These are phyloP conservation scores for Quambalaria eucalypti DNA, from an alignment of 1,284 basidiomycete species.

Conservation along the genomic window DNA sequence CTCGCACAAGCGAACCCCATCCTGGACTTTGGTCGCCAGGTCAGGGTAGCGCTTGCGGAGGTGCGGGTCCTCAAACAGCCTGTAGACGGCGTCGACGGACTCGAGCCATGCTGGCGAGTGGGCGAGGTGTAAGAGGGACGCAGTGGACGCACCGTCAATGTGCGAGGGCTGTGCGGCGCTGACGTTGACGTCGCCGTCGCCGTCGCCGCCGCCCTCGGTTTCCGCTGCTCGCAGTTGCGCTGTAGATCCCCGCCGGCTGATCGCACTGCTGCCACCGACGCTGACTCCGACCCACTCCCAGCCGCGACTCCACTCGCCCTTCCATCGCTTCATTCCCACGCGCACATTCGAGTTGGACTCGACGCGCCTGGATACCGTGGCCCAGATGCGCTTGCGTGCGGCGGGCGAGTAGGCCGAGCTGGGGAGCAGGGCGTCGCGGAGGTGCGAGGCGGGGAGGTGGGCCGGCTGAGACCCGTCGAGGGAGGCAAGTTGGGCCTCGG, in stretches of 20 bases:
- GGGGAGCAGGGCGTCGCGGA: background rate
- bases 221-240: no score
- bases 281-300: constrained; percentile 1
- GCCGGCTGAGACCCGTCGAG: background rate
- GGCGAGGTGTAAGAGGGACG: no score
- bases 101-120: no score
- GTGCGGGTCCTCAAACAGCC: constrained; percentile 23
- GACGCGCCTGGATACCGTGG: background rate
- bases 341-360: background rate
- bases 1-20: constrained; percentile 29
- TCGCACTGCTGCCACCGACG: no score
- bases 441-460: background rate
- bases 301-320: background rate
- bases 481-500: background rate
- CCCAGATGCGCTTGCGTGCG: background rate
- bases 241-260: no score
- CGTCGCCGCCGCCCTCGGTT: no score
- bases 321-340: background rate
- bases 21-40: constrained; percentile 19
- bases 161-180: no score
- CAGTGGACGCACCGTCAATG: no score
- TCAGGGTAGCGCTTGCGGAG: constrained; percentile 12
- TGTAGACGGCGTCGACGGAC: constrained; percentile 41
- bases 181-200: no score
- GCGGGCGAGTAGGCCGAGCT: background rate